Evolutionary conservation across 306 rosid genomes (phyloP).

Genomic region (Leucaena leucocephala): DNA sequence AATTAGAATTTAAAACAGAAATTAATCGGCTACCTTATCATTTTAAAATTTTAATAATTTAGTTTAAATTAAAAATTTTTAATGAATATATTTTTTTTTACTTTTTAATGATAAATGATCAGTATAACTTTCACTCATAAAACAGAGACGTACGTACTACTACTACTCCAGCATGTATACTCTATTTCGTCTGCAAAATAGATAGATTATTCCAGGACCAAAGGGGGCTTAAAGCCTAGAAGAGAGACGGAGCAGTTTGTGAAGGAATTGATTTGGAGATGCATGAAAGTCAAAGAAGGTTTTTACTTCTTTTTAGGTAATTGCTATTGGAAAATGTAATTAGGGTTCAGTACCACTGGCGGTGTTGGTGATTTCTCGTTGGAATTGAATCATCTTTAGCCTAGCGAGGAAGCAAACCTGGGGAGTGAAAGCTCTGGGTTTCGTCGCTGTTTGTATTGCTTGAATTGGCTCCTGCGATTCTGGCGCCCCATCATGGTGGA

Average conservation of each 20-base stretch:
- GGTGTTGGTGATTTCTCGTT: neutral
- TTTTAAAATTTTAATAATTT: no score
- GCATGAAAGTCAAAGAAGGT: neutral
- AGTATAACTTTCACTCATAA: no score
- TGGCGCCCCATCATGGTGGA: slow-evolving; percentile 57
- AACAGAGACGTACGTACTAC: no score
- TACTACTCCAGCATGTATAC: no score
- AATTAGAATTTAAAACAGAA: no score
- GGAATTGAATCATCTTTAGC: neutral
- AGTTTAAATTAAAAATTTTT: no score
- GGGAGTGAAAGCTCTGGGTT: slow-evolving; percentile 58
- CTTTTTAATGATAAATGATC: no score
- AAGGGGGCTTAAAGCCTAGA: neutral
- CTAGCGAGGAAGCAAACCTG: slow-evolving; percentile 49
- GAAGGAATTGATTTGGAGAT: neutral
- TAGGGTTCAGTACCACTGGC: neutral
- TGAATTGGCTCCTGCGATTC: slow-evolving; percentile 55
- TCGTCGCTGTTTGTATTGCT: slow-evolving; percentile 57
- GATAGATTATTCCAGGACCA: neutral
- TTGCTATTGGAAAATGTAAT: neutral
- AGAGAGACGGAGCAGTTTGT: neutral
- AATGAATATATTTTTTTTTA: no score
- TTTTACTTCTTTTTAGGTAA: neutral
- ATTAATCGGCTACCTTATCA: no score
- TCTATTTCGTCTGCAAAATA: neutral